Evolutionary conservation across 495 filamentous ascomycete genomes (phyloP).

Genomic region (Geopyxis carbonaria): DNA sequence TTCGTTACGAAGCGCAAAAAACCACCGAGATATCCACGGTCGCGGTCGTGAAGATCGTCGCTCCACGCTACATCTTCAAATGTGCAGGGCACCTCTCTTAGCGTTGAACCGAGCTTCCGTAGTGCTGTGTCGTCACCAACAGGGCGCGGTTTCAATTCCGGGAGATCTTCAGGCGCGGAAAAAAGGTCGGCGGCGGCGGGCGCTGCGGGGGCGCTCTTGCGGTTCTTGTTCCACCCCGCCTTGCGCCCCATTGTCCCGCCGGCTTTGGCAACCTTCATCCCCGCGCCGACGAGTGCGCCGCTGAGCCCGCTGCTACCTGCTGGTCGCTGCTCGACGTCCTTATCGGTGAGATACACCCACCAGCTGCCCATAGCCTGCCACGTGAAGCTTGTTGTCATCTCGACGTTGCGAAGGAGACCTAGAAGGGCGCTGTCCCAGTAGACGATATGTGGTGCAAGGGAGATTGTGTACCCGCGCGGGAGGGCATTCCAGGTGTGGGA

Average conservation of each 20-base stretch:
- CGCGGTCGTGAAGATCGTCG: slow-evolving; percentile 14
- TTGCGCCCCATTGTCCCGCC: slow-evolving; percentile 9
- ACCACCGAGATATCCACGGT: slow-evolving; percentile 17
- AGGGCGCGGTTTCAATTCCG: too few relatives aligned
- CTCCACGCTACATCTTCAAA: slow-evolving; percentile 24
- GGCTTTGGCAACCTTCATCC: slow-evolving; percentile 12
- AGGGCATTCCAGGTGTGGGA: slow-evolving; percentile 4
- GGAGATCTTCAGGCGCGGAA: too few relatives aligned
- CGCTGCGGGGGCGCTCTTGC: slow-evolving; percentile 7
- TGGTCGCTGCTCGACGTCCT: slow-evolving; percentile 18
- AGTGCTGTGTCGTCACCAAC: slow-evolving; percentile 3
- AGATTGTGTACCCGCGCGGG: slow-evolving; percentile 46
- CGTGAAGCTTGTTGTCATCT: slow-evolving; percentile 72
- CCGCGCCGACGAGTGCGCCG: slow-evolving; percentile 10
- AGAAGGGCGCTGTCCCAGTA: slow-evolving; percentile 67
- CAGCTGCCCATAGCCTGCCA: slow-evolving; percentile 90
- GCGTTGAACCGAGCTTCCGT: slow-evolving; percentile 57
- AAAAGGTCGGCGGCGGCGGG: neutral
- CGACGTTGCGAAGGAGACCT: slow-evolving; percentile 63
- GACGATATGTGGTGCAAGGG: slow-evolving; percentile 71
- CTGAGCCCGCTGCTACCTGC: slow-evolving; percentile 10
- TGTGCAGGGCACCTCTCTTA: slow-evolving; percentile 31
- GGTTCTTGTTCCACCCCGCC: slow-evolving; percentile 22
- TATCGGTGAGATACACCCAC: slow-evolving; percentile 47
- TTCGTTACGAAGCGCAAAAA: slow-evolving; percentile 22